Evolutionary conservation across 345 rosid species (phyloP).

Genomic region (Leavenworthia alabamica): DNA sequence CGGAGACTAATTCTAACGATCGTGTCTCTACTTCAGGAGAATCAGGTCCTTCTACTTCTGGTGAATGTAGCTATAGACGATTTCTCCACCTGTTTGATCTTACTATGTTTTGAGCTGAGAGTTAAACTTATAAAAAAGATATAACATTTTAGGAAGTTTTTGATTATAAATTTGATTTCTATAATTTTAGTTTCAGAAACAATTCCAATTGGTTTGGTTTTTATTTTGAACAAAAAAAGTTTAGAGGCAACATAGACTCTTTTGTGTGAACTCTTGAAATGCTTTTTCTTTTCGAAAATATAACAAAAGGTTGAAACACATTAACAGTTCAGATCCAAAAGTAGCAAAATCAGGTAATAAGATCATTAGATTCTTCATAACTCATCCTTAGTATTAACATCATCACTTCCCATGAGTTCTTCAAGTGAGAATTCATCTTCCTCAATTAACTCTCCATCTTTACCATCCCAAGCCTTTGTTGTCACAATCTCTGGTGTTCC

Average conservation of each 20-base stretch:
- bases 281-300: neutral
- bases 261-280: conserved; percentile 5
- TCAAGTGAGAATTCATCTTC: conserved; percentile 95
- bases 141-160: neutral
- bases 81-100: neutral
- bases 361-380: conserved; percentile 33
- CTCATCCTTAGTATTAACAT: conserved; percentile 44
- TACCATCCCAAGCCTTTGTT: conserved; percentile 86
- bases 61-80: neutral
- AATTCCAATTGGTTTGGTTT: neutral
- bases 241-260: neutral
- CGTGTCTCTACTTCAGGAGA: neutral
- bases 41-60: neutral
- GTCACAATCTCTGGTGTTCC: conserved; percentile 47
- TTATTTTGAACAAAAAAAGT: neutral
- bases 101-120: neutral
- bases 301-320: conserved; percentile 6
- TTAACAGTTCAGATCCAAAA: conserved; percentile 1
- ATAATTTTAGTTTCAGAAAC: neutral
- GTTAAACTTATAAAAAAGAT: neutral
- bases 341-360: neutral
- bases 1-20: neutral
- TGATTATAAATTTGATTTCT: neutral
- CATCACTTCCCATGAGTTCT: conserved; percentile 72
- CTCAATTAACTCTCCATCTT: conserved; percentile 74